Conservation (phyloP, 2,329 filamentous ascomycete species). For the Aphanocladium album region DNA sequence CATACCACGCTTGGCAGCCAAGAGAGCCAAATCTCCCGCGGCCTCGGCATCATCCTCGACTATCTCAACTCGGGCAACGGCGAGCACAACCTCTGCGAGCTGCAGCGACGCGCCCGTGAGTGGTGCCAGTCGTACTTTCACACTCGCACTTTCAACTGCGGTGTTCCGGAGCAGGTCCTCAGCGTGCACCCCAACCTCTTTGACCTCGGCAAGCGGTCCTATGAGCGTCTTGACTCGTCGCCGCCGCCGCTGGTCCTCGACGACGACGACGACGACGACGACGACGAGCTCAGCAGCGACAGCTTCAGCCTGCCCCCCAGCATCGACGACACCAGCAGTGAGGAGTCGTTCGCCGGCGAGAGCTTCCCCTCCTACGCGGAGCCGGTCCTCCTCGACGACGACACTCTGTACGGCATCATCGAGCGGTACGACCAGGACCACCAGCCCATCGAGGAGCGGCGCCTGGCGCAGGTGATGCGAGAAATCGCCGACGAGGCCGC, state of each 20-base stretch:
- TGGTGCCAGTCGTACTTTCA: conserved; percentile 12
- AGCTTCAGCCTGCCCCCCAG: background rate
- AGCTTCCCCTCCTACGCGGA: conserved; percentile 8
- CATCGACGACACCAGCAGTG: background rate
- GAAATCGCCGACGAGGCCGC: no score
- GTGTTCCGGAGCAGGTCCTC: background rate
- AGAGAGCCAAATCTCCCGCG: conserved; percentile 9
- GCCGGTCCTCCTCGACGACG: conserved; percentile 2
- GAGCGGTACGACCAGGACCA: background rate
- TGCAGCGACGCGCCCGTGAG: background rate
- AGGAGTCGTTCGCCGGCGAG: background rate
- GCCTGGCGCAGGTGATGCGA: background rate
- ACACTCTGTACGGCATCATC: background rate
- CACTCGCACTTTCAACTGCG: conserved; percentile 11
- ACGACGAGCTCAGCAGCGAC: background rate
- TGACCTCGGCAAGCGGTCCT: background rate
- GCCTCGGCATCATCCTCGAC: conserved; percentile 20
- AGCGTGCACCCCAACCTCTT: conserved; percentile 7
- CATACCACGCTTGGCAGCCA: no score
- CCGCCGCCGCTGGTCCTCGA: background rate
- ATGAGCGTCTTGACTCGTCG: background rate
- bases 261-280: background rate
- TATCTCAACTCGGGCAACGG: conserved; percentile 24
- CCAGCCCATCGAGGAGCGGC: background rate
- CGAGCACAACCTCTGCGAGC: background rate